Conservation (phyloP, 139 green algal genomes). For the Yamagishiella unicocca region DNA sequence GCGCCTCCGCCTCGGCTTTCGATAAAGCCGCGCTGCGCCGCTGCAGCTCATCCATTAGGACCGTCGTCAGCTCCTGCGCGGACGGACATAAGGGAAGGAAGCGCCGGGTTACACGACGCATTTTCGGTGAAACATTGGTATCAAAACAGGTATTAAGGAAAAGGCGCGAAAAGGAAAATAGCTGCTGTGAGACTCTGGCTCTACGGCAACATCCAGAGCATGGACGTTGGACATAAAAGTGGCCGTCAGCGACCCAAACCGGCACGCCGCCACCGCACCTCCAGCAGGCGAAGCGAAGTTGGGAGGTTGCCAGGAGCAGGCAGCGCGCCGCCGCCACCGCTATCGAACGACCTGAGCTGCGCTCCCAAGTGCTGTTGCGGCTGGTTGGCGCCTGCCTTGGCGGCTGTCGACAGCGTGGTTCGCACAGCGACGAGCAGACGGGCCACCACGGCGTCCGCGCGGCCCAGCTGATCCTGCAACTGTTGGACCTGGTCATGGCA, state of each 20-base stretch:
- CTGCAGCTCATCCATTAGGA: conserved; percentile 46
- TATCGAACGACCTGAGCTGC: neutral
- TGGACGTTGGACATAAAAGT: too few relatives aligned
- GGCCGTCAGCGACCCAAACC: too few relatives aligned
- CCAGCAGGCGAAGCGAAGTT: conserved; percentile 1
- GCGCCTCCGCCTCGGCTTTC: neutral
- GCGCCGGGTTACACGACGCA: neutral
- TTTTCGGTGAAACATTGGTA: too few relatives aligned
- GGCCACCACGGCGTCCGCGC: conserved; percentile 13
- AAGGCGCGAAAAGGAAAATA: too few relatives aligned
- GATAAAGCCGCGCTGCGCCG: neutral
- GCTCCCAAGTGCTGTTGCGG: neutral
- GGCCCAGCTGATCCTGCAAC: conserved; percentile 43
- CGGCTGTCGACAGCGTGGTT: neutral
- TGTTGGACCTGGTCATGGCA: conserved; percentile 26
- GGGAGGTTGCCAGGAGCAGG: neutral
- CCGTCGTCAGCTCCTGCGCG: conserved; percentile 17
- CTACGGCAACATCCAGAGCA: too few relatives aligned
- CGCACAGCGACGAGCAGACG: conserved; percentile 7
- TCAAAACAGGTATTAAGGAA: too few relatives aligned
- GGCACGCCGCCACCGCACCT: neutral
- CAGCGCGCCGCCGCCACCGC: neutral
- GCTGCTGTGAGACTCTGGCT: too few relatives aligned
- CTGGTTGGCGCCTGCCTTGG: neutral
- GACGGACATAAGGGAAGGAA: neutral